Evolutionary conservation across 257 asterid genomes (phyloP), one percentile per base, ranked within the genome.

Genomic region (Coffea eugenioides): DNA sequence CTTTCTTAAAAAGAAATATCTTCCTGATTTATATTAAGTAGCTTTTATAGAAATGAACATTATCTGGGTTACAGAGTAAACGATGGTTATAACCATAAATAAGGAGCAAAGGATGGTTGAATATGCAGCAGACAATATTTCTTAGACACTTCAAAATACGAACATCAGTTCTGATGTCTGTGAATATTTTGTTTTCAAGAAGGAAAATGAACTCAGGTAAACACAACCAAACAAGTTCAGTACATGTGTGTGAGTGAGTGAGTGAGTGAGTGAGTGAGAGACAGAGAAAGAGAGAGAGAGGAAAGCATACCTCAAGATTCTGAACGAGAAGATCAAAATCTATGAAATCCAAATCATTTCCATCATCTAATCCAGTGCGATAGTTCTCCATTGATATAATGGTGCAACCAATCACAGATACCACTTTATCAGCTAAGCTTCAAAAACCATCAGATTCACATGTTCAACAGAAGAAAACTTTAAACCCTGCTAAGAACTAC

Each of bases 351-450:
- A 96, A 84, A 88, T 85, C 97, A 81, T 89, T 93, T 65, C 98
- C 96, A 71, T 96, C 99, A 71, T 96, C 99, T 78, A 86, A 86
- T 80, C 95, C 97, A 67, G 94, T 92, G 80, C 97, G 98, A 84
- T 91, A 96, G 88, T 96, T 94, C 89, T 96, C 98, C 99, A 94
- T 96, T 51, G 95, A 90, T 80, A 96, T 89, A 80, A 94, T 92
- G 72, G 85, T 83, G 85, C 99, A 96, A 66, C 97, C 97, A 87
- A 96, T 89, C 66, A 96, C 98, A 81, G 97, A 91, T 76, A 94
- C 96, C 70, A 96, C 99, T 93, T 94, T 96, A 84, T 96, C 98
- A 67, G 97, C 91, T 87, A 96, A 91, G 97, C 98, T 96, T 91
- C 94, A 89, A 86, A 84, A 90, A 84, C 82, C 83, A 89, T 73